A percentile compares a stretch with the other conserved stretches of the same genome.
phyloP scores from a whole-genome alignment of 2,329 filamentous ascomycete species.

The Colletotrichum karsti region DNA sequence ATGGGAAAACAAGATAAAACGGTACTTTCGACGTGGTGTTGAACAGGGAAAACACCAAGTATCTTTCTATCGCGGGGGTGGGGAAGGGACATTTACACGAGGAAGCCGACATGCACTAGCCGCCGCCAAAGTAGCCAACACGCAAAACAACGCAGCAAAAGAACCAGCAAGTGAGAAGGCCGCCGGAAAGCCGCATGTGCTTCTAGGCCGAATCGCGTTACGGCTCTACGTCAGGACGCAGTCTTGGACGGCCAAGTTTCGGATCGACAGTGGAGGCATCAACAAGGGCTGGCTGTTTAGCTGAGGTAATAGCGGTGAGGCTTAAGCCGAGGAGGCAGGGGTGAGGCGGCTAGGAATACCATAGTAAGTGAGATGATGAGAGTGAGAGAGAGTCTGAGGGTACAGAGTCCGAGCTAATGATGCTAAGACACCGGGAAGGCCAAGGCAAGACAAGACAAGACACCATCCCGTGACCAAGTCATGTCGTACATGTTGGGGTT shows the following conservation, averaged over 20 bases:
- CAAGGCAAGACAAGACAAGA: background rate
- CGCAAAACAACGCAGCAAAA: background rate
- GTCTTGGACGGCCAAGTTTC: constrained; percentile 12
- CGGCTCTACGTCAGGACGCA: constrained; percentile 8
- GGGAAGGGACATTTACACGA: background rate
- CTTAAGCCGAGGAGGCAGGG: background rate
- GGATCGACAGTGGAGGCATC: background rate
- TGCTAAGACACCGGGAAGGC: background rate
- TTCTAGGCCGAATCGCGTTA: constrained; percentile 17
- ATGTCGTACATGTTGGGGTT: background rate
- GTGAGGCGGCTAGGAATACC: background rate
- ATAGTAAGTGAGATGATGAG: background rate
- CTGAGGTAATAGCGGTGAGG: constrained; percentile 23
- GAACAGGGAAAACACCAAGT: background rate
- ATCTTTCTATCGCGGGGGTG: constrained; percentile 22
- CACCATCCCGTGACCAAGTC: background rate
- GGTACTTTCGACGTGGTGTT: background rate
- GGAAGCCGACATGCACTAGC: background rate
- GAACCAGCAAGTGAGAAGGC: background rate
- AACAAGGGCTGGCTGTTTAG: background rate
- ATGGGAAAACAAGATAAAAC: background rate
- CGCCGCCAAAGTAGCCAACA: no score
- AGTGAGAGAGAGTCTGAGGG: no score
- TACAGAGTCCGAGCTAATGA: background rate
- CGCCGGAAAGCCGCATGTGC: background rate